phyloP scores from a whole-genome alignment of 768 basidiomycete species.

The Suillus clintonianus region DNA sequence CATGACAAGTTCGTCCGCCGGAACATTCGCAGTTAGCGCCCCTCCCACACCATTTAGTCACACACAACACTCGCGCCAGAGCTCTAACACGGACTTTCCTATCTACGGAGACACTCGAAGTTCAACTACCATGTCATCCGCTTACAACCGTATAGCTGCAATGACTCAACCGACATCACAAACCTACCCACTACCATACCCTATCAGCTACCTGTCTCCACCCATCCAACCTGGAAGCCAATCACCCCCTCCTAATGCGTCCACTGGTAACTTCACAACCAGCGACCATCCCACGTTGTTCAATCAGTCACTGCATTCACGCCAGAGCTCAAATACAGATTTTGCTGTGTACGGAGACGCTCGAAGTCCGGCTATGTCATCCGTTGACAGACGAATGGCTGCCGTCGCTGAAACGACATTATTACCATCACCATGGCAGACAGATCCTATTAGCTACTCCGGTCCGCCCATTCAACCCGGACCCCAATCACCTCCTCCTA shows the following conservation, averaged over 20 bases:
- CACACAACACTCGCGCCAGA: constrained; percentile 11
- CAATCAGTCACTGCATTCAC: constrained; percentile 8
- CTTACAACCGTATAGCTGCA: too few relatives aligned
- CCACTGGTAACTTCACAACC: background rate
- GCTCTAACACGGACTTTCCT: constrained; percentile 18
- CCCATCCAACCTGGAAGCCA: too few relatives aligned
- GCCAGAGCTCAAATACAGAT: constrained; percentile 17
- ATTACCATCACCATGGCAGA: background rate
- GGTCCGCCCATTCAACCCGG: background rate
- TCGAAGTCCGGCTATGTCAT: constrained; percentile 22
- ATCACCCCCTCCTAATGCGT: too few relatives aligned
- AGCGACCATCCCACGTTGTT: background rate
- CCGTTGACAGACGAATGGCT: constrained; percentile 53
- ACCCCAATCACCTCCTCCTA: background rate
- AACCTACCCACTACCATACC: too few relatives aligned
- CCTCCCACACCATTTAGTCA: background rate
- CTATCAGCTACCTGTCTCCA: too few relatives aligned
- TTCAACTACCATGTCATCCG: background rate
- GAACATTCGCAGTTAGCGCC: background rate
- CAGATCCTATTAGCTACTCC: background rate
- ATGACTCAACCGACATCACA: too few relatives aligned
- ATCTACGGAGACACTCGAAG: constrained; percentile 15
- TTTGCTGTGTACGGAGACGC: constrained; percentile 16
- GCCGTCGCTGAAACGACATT: background rate
- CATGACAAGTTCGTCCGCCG: background rate